Base-by-base conservation (phyloP, 495 filamentous ascomycete genomes). In the Lophium mytilinum region DNA sequence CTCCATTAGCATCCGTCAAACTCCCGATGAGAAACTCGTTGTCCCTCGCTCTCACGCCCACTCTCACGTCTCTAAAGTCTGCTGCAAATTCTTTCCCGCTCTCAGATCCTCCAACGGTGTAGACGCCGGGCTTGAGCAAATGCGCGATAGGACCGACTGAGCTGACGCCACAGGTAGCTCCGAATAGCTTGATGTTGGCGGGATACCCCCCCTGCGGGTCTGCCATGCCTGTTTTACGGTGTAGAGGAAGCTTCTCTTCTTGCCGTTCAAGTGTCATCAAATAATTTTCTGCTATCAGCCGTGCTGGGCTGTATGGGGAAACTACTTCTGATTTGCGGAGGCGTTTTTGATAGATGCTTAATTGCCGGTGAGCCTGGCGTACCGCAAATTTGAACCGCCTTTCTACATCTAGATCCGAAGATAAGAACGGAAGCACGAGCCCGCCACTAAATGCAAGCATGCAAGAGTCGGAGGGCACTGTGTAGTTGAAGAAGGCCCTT, bases 401-500 rank as follows among this genome's bases (percentile, higher is more conserved):
- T 42, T 60, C 61, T 8, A 72, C 43, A 12, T 60, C 51, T 1
- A 69, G 62, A 15, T 54, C 35, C 1, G 63, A 64, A 7, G 69
- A 54, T 15, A 73, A 57, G 52, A 72, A 71, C 0, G 69, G 68
- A 37, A 73, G 56, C 8, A 61, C 51, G 24, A 73, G 60, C 5
- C 69, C 68, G 15, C 68, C 68, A 56, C 58, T 57, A 61, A 73
- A 73, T 3, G 67, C 63, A 9, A 73, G 61, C 68, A 71, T 72
- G 49, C 68, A 64, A 35, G 64, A 68, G 21, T 73, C 68, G 3
- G 66, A 56, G 7, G 66, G 62, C 18, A 49, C 46, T 8, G 61
- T 42, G 39, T 63, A 56, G 50, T 55, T 51, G 52, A 73, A 67
- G 60, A 71, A 71, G 9, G 68, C 46, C 15, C 69, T 55, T 11